These are phyloP conservation scores for Peronosclerospora sorghi DNA, from an alignment of 352 stramenopile species.

Conservation along the genomic window DNA sequence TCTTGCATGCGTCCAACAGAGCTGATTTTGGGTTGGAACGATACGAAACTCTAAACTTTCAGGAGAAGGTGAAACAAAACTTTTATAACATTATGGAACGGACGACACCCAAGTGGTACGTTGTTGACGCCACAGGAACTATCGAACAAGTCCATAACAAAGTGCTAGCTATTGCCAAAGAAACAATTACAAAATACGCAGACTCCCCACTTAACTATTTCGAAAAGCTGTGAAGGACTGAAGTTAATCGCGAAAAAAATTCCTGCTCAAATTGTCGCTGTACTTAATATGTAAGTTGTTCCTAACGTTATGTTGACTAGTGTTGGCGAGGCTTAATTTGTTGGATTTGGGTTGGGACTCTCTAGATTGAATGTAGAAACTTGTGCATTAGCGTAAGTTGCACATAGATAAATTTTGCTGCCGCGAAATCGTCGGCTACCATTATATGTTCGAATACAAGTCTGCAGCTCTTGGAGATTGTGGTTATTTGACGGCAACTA, in stretches of 20 bases:
- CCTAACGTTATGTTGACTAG: background rate
- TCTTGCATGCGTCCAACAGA: constrained; percentile 82
- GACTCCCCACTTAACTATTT: constrained; percentile 30
- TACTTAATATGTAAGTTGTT: constrained; percentile 4
- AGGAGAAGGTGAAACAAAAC: constrained; percentile 74
- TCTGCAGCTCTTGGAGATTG: constrained; percentile 14
- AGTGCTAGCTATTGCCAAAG: constrained; percentile 42
- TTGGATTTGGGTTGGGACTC: constrained; percentile 1
- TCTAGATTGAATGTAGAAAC: constrained; percentile 46
- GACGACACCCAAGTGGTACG: constrained; percentile 47
- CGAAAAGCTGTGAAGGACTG: constrained; percentile 16
- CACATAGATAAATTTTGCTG: constrained; percentile 12
- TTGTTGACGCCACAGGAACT: constrained; percentile 65
- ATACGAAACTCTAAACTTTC: constrained; percentile 86
- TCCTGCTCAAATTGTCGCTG: constrained; percentile 10
- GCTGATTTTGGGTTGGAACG: constrained; percentile 90
- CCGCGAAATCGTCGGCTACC: constrained; percentile 21
- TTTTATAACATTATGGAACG: constrained; percentile 58
- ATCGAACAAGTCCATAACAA: constrained; percentile 65
- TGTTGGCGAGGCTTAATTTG: background rate
- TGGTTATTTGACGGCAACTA: no score
- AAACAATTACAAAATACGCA: constrained; percentile 27
- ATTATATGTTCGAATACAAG: constrained; percentile 13
- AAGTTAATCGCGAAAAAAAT: constrained; percentile 2
- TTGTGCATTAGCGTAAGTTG: constrained; percentile 62